Evolutionary conservation across 2,329 filamentous ascomycete genomes (phyloP).

Genomic region (Cordyceps pruinosa): DNA sequence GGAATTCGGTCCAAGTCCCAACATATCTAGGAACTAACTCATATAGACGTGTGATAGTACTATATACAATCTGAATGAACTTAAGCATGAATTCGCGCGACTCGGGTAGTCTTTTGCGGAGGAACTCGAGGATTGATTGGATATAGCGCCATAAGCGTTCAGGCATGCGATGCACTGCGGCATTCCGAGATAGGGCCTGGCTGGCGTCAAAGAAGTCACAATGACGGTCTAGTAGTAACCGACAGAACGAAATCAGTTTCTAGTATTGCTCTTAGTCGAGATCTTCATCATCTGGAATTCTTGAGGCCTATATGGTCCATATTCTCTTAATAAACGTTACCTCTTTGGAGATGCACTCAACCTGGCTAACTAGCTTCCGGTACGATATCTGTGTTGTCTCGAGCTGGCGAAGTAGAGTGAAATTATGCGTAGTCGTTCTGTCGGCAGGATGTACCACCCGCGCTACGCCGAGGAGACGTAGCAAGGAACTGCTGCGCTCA

Average conservation of each 20-base stretch:
- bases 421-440: not conserved
- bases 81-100: constrained; percentile 84
- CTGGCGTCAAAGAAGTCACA: constrained; percentile 82
- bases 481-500: constrained; percentile 5
- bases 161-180: constrained; percentile 69
- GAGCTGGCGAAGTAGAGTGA: constrained; percentile 35
- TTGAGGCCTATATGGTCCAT: too few relatives aligned
- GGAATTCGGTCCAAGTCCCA: constrained; percentile 88
- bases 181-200: constrained; percentile 74
- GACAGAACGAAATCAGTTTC: constrained; percentile 72
- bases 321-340: constrained; percentile 77
- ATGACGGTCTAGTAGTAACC: constrained; percentile 74
- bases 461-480: not conserved
- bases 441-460: constrained; percentile 1
- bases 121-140: constrained; percentile 71
- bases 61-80: constrained; percentile 84
- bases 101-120: constrained; percentile 65
- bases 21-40: constrained; percentile 79
- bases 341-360: constrained; percentile 77
- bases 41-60: constrained; percentile 79
- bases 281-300: constrained; percentile 34
- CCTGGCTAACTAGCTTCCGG: constrained; percentile 72
- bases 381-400: constrained; percentile 65
- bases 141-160: constrained; percentile 94
- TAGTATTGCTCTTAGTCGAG: constrained; percentile 66